Base-by-base conservation (phyloP, 1,139 yeast genomes). In the Blastobotrys capitulatus region DNA sequence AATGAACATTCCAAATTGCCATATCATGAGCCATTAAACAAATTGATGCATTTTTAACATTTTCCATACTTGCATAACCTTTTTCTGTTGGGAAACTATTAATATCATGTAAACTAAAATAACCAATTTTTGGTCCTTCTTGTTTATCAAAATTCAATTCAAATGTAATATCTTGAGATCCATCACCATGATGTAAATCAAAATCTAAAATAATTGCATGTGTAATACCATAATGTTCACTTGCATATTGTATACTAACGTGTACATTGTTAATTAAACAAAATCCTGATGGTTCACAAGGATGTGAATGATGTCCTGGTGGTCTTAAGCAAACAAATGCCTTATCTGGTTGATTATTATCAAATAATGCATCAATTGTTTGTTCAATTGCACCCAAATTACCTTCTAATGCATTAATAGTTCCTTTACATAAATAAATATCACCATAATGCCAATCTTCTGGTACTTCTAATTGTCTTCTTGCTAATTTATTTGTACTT, bases 111-210 rank as follows among this genome's bases (percentile, higher is more conserved):
- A 87, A 68, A 1, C 95, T 86, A 62, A 86, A 86, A 63, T 87
- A 87, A 0, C 94, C 96, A 36, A 87, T 84, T 54, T 52, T 45
- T 39, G 56, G 52, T 7, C 20, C 35, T 22, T 31, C 38, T 9
- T 42, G 20, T 13, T 42, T 44, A 8, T 36, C 52, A 26, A 46
- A 46, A n/a, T 41, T 86, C 56, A 86, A 72, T 58, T 82, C 83
- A 90, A 92, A 86, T 58, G 94, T 82, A 26, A 87, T 83, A 65
- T 86, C 95, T 61, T 87, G 96, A 6, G 87, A 79, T 5, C 96
- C 96, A 65, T 87, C 96, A n/a, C 96, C 96, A 61, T 87, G 96
- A 62, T 87, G 96, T 46, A 87, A 72, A 65, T 87, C 96, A 54
- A 87, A 83, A 64, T 87, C 96, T 35, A 87, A 69, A 26, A 87